Percentiles rank a stretch among this genome's conserved stretches.
Conservation (phyloP, 768 basidiomycete genomes). For the Fomitopsis serialis region DNA sequence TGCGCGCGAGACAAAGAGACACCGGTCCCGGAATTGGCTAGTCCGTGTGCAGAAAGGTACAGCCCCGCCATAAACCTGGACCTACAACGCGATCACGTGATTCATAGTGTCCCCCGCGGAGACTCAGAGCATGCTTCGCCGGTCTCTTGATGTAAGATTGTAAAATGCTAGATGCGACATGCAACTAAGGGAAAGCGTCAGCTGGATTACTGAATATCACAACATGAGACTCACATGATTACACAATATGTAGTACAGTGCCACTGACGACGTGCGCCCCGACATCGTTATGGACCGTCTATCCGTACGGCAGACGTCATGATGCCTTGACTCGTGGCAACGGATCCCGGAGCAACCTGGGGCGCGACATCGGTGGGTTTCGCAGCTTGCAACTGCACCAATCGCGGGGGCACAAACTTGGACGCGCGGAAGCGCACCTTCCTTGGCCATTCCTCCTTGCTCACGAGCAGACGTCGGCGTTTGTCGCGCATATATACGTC, state of each 20-base stretch:
- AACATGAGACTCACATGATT: neutral
- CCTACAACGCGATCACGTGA: neutral
- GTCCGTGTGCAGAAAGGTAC: neutral
- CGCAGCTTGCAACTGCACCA: neutral
- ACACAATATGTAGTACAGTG: neutral
- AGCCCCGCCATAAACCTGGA: neutral
- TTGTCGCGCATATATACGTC: slow-evolving; percentile 45
- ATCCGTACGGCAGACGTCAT: neutral
- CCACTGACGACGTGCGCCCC: neutral
- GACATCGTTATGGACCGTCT: neutral
- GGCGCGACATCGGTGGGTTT: neutral
- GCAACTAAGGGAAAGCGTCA: neutral
- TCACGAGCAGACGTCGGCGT: slow-evolving; percentile 28
- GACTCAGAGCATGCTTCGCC: no score
- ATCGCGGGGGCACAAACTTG: neutral
- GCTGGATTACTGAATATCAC: no score
- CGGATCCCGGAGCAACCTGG: neutral
- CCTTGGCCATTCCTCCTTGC: slow-evolving; percentile 41
- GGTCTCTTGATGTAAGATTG: no score
- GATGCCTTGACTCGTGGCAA: neutral
- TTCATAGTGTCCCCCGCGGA: no score
- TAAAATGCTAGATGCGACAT: neutral
- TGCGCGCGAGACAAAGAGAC: no score
- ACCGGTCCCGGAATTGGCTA: neutral
- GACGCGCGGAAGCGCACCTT: slow-evolving; percentile 27